Percentiles rank a stretch among this genome's conserved stretches.
These are phyloP conservation scores for Bocquillonia castaneifolia DNA, from an alignment of 441 rosid genomes.

Conservation along the genomic window DNA sequence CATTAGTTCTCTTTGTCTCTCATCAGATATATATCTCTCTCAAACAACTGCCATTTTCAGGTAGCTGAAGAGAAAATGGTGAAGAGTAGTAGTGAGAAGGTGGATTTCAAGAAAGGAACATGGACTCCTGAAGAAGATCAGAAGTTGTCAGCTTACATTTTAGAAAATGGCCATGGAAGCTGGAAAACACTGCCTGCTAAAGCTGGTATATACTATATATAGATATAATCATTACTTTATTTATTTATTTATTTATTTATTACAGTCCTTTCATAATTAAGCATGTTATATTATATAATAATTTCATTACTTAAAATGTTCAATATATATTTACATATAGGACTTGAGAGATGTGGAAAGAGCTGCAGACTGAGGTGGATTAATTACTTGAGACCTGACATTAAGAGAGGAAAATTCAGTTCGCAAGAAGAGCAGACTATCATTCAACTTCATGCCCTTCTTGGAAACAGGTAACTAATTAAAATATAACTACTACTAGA, in stretches of 20 bases:
- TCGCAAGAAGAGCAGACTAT: conserved; percentile 77
- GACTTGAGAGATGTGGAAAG: conserved; percentile 71
- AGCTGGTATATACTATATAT: neutral
- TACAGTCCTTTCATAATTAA: neutral
- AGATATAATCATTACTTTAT: neutral
- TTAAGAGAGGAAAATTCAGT: conserved; percentile 78
- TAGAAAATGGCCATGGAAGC: neutral
- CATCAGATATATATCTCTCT: no score
- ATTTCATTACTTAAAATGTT: no score
- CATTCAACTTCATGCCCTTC: conserved; percentile 79
- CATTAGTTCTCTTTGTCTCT: no score
- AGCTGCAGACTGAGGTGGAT: conserved; percentile 89
- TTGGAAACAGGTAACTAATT: conserved; percentile 41
- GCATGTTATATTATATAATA: no score
- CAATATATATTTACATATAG: neutral
- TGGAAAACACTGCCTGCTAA: neutral
- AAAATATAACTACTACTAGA: no score
- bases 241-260: neutral
- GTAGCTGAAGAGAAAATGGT: neutral
- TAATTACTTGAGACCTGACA: conserved; percentile 75
- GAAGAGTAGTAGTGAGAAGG: neutral
- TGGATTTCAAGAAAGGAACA: neutral
- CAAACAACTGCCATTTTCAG: no score
- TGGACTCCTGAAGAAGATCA: neutral
- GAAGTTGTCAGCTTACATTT: neutral